A percentile compares a stretch with the other conserved stretches of the same genome.
Conservation (phyloP, 306 rosid species). For the Dalbergia oliveri region DNA sequence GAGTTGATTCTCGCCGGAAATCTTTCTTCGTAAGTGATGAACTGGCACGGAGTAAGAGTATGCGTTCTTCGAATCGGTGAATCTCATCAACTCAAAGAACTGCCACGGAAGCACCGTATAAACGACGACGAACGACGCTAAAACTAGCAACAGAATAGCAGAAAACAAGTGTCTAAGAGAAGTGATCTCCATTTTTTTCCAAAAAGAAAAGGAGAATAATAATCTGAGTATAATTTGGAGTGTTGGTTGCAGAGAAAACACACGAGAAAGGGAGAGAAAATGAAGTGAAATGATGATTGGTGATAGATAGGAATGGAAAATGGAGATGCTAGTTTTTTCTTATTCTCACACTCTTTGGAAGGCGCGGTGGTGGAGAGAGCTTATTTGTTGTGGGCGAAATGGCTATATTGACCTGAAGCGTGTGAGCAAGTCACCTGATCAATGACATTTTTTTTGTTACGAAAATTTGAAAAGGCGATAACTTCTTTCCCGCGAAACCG, state of each 20-base stretch:
- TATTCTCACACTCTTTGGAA: background rate
- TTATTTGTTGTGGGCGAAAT: background rate
- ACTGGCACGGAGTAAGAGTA: background rate
- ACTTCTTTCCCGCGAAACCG: constrained; percentile 50
- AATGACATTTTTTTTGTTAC: background rate
- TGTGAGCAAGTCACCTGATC: constrained; percentile 4
- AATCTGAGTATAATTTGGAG: background rate
- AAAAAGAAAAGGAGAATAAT: too few species aligned
- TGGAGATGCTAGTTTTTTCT: constrained; percentile 1
- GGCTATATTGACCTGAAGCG: constrained; percentile 23
- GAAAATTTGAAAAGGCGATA: constrained; percentile 7
- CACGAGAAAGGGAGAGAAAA: background rate
- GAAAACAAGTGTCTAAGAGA: background rate
- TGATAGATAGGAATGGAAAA: background rate
- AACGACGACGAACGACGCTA: constrained; percentile 18
- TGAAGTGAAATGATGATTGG: background rate
- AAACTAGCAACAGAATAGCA: constrained; percentile 16
- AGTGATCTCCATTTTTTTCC: constrained; percentile 20
- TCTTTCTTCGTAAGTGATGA: constrained; percentile 17
- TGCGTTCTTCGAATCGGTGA: background rate
- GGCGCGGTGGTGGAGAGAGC: constrained; percentile 2
- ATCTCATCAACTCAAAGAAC: background rate
- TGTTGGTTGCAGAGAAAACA: background rate
- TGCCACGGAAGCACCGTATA: constrained; percentile 27
- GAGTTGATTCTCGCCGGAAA: constrained; percentile 17